phyloP scores from a whole-genome alignment of 495 filamentous ascomycete species.

The Penicillium coffeae region DNA sequence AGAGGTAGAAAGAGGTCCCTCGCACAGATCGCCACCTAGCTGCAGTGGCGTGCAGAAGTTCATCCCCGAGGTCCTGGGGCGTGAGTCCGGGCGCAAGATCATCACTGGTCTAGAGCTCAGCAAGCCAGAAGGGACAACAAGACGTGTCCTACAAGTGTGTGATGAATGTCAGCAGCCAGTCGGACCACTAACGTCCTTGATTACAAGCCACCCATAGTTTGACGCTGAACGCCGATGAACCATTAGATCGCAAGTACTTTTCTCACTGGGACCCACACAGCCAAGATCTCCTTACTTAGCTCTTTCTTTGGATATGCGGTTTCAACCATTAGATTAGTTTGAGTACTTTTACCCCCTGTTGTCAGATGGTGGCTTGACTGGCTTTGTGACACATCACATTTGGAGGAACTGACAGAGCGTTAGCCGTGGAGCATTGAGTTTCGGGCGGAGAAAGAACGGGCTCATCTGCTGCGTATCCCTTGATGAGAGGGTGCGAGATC shows the following conservation, averaged over 20 bases:
- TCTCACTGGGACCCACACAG: too few relatives aligned
- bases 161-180: too few relatives aligned
- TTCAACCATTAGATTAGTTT: too few relatives aligned
- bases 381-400: conserved; percentile 2
- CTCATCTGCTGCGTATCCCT: background rate
- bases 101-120: background rate
- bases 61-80: background rate
- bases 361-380: background rate
- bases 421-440: background rate
- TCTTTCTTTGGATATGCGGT: too few relatives aligned
- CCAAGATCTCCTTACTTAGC: too few relatives aligned
- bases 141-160: too few relatives aligned
- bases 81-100: background rate
- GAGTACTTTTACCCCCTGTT: background rate
- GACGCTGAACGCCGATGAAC: too few relatives aligned
- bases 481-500: too few relatives aligned
- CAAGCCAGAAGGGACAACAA: too few relatives aligned
- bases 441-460: background rate
- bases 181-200: too few relatives aligned
- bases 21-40: background rate
- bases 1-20: background rate
- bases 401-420: background rate
- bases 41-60: background rate
- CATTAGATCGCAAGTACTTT: too few relatives aligned
- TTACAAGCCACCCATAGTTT: too few relatives aligned